A percentile compares a stretch with the other conserved stretches of the same genome.
These are phyloP conservation scores for Neurospora pannonica DNA, from an alignment of 495 filamentous ascomycete species.

Conservation along the genomic window DNA sequence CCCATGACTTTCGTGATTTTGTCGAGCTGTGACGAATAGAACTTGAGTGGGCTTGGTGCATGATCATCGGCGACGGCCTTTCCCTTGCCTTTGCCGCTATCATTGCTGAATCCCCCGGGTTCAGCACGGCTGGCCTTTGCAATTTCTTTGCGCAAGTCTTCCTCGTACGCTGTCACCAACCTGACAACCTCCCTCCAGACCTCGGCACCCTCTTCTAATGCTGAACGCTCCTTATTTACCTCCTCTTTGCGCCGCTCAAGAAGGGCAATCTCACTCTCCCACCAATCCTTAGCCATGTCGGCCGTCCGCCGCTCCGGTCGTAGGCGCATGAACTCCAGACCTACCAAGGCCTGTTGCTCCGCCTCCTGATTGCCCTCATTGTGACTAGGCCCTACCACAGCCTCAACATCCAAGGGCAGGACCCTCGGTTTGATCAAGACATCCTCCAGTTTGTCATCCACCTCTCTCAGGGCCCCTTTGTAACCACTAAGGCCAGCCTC, in stretches of 20 bases:
- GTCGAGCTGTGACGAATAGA: constrained; percentile 30
- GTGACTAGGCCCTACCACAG: constrained; percentile 12
- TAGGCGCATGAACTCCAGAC: constrained; percentile 42
- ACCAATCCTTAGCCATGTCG: constrained; percentile 69
- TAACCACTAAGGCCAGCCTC: constrained; percentile 45
- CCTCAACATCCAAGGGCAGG: constrained; percentile 30
- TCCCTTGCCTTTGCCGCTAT: constrained; percentile 14
- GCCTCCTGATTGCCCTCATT: constrained; percentile 14
- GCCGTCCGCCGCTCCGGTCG: constrained; percentile 62
- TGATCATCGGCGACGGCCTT: constrained; percentile 16
- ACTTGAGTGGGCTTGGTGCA: constrained; percentile 17
- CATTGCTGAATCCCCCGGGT: constrained; percentile 4
- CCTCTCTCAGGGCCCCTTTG: constrained; percentile 49
- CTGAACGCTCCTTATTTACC: constrained; percentile 59
- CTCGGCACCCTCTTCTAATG: constrained; percentile 72
- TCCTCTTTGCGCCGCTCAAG: constrained; percentile 48
- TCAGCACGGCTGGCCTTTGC: constrained; percentile 1
- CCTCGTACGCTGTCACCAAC: constrained; percentile 62
- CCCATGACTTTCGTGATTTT: constrained; percentile 48
- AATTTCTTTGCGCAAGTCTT: constrained; percentile 49
- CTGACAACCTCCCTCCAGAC: constrained; percentile 67
- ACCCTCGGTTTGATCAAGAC: constrained; percentile 56
- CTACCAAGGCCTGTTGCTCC: constrained; percentile 18
- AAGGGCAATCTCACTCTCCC: constrained; percentile 52
- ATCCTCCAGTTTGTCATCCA: constrained; percentile 69